Conservation (phyloP, 2,329 filamentous ascomycete species). For the Fusarium nanum region DNA sequence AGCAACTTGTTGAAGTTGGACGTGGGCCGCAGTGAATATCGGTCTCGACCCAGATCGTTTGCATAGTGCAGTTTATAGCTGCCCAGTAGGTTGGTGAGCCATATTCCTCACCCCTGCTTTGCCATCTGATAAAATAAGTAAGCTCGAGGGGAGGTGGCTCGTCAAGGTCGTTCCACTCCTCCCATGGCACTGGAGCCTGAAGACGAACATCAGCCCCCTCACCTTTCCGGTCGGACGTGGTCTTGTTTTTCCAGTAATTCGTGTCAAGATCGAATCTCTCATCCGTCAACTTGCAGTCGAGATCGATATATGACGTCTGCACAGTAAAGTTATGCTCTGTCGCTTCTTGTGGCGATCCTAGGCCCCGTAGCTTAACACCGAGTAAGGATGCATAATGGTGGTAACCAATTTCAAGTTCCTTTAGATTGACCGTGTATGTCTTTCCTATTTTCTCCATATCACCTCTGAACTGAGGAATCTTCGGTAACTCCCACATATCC, state of each 20-base stretch:
- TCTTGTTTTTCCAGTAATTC: not conserved
- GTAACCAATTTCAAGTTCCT: not conserved
- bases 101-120: not conserved
- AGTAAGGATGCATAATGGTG: not conserved
- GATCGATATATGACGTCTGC: not conserved
- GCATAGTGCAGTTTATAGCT: not conserved
- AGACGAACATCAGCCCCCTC: not conserved
- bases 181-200: not conserved
- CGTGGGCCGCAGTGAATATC: not conserved
- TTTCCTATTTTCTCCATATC: not conserved
- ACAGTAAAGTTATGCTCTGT: not conserved
- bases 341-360: accelerated
- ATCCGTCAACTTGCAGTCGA: not conserved
- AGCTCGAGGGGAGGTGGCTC: not conserved
- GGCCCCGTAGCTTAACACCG: not conserved
- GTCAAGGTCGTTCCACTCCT: not conserved
- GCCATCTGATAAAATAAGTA: not conserved
- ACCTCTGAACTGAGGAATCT: not conserved
- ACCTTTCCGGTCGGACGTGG: not conserved
- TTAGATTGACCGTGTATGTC: not conserved
- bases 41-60: not conserved
- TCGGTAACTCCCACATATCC: not conserved
- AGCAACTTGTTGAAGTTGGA: not conserved
- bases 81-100: not conserved
- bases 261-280: not conserved